Evolutionary conservation across 2,329 filamentous ascomycete genomes (phyloP), one percentile per base, ranked within the genome.

Genomic region (Sporothrix luriei): DNA sequence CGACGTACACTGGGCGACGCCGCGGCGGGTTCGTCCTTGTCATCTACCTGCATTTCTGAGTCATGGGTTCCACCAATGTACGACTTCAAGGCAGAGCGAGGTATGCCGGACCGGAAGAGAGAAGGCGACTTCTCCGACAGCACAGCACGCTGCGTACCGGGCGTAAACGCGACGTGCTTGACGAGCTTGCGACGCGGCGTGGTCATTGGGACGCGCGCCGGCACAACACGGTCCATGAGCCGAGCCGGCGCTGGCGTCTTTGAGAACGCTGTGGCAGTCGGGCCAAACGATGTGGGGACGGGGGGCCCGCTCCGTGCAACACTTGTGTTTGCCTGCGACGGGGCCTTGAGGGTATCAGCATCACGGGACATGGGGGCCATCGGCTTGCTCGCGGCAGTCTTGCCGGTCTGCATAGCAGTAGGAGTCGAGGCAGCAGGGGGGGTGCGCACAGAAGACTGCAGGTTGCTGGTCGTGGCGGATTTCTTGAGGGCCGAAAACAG

Each of bases 141-240:
- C 0, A 79, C 77, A 10, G 80, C 78, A 21, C 80, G 80, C 72
- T 91, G 85, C 48, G 89, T 89, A 71, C 88, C 88, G 0, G 89
- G 90, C 0, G 91, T 93, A 75, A 97, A 97, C 66, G 91, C 89
- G 48, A 97, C 92, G 69, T 87, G 90, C 81, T 96, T 97, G 21
- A 80, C 78, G 49, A 83, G 77, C 78, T 88, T 91, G 29, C 88
- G 85, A 43, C 89, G 88, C 9, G 90, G 91, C 0, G 90, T 92
- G 5, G 87, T 88, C 68, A 87, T 80, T 6, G 85, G 83, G 21
- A 83, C 77, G 3, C 82, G 77, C 66, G 84, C 76, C 66, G 84
- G 84, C 43, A 88, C 77, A 26, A 83, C 80, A 74, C 87, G 88
- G 43, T 87, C 82, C 10, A 84, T 77, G 14, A 84, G 77, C 21